phyloP scores from a whole-genome alignment of 345 rosid species.

The Noccaea bulbosa region DNA sequence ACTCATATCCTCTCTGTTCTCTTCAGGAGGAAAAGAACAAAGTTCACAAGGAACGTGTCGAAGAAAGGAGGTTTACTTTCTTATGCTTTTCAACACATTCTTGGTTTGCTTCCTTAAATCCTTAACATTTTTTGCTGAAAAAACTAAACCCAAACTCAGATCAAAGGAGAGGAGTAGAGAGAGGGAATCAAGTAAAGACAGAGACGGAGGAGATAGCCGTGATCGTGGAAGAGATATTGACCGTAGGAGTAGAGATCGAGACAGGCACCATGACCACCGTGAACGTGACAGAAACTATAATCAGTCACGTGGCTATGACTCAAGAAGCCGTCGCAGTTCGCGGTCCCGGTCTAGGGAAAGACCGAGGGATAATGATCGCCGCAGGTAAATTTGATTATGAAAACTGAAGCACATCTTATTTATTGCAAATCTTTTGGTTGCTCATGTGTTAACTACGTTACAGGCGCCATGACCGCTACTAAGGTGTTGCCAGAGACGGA shows the following conservation, averaged over 20 bases:
- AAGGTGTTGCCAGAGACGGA: slow-evolving; percentile 18
- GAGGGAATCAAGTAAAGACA: slow-evolving; percentile 72
- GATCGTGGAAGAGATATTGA: slow-evolving; percentile 86
- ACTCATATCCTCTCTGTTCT: slow-evolving; percentile 29
- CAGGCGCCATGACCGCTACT: slow-evolving; percentile 49
- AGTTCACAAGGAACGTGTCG: slow-evolving; percentile 64
- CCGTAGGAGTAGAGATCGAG: slow-evolving; percentile 84
- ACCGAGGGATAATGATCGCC: slow-evolving; percentile 80
- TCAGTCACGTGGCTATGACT: slow-evolving; percentile 75
- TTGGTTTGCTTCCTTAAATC: neutral
- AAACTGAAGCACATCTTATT: neutral
- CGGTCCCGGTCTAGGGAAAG: slow-evolving; percentile 86
- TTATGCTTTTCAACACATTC: slow-evolving; percentile 4
- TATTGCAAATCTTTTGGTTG: slow-evolving; percentile 8
- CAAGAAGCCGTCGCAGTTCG: slow-evolving; percentile 76
- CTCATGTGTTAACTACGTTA: slow-evolving; percentile 1
- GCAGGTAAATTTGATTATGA: slow-evolving; percentile 54
- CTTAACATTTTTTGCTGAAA: neutral
- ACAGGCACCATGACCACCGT: slow-evolving; percentile 73
- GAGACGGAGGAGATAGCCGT: slow-evolving; percentile 67
- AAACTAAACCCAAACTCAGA: slow-evolving; percentile 45
- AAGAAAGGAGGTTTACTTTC: slow-evolving; percentile 44
- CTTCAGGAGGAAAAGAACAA: slow-evolving; percentile 86
- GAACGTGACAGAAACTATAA: slow-evolving; percentile 59
- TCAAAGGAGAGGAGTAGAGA: slow-evolving; percentile 79